Base-by-base conservation (phyloP, 768 basidiomycete genomes). In the Naematelia encephala region DNA sequence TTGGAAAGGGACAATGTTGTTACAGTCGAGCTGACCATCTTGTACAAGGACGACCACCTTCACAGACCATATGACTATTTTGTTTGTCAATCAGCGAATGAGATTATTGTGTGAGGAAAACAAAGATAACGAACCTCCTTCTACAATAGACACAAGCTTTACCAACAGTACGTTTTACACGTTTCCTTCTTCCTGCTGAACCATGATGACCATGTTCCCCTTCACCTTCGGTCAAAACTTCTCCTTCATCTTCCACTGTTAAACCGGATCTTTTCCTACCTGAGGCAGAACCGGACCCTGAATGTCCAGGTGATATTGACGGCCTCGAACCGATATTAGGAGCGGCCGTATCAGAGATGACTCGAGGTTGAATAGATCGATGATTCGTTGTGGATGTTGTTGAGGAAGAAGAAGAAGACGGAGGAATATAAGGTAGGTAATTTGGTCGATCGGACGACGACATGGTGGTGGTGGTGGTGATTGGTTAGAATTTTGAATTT, bases 71-170 rank as follows among this genome's bases (percentile, higher is more conserved):
- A 62, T 77, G 75, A 64, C 71, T 73, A 34, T 12, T 26, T 44
- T 27, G 27, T n/a, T 4, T 3, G 63, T 57, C 53, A 70, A 54
- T 43, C n/a, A n/a, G n/a, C n/a, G n/a, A n/a, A n/a, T n/a, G n/a
- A n/a, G n/a, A n/a, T n/a, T n/a, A n/a, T n/a, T n/a, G n/a, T 43
- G 39, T 11, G 19, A n/a, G 39, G 11, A n/a, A 11, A n/a, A 43
- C 11, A 28, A 8, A 22, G 47, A 29, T n/a, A 42, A 59, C 72
- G 68, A 60, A 76, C 78, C 89, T 91, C 60, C 90, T 81, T 73
- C 91, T 82, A 78, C 91, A 96, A 77, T 93, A 96, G 44, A 96
- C 80, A 74, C 91, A 96, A 4, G 92, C 91, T 79, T 92, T 90
- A 76, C 90, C 90, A 27, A 60, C 56, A 10, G 56, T 60, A 42